Percentiles rank a stretch among this genome's conserved stretches.
phyloP scores from a whole-genome alignment of 2,329 filamentous ascomycete genomes.

The Pseudodiploospora longispora region DNA sequence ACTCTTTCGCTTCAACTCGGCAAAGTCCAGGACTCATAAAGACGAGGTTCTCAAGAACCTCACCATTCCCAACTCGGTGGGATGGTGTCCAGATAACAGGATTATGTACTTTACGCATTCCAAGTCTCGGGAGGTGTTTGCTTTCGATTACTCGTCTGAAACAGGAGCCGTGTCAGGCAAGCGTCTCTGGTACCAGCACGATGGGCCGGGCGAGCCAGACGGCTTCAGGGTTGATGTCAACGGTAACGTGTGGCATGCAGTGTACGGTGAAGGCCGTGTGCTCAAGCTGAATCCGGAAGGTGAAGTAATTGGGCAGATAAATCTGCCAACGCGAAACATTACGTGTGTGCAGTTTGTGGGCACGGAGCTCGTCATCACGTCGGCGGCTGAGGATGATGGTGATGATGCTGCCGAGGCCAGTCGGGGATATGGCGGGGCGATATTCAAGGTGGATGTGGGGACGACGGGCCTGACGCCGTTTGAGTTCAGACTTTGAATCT shows the following conservation, averaged over 20 bases:
- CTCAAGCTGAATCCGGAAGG: conserved; percentile 65
- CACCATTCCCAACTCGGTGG: conserved; percentile 77
- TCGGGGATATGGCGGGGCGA: conserved; percentile 55
- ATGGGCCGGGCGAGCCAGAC: conserved; percentile 62
- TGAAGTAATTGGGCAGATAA: conserved; percentile 64
- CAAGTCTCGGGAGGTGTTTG: conserved; percentile 59
- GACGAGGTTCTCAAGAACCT: conserved; percentile 54
- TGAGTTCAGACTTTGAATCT: conserved; percentile 48
- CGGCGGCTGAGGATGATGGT: conserved; percentile 59
- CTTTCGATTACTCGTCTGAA: conserved; percentile 63
- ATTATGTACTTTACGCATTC: conserved; percentile 82
- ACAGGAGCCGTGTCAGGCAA: conserved; percentile 60
- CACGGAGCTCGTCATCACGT: conserved; percentile 69
- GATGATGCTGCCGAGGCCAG: conserved; percentile 48
- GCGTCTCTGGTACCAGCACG: conserved; percentile 65
- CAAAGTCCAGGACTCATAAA: conserved; percentile 46
- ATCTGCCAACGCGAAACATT: conserved; percentile 67
- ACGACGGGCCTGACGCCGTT: conserved; percentile 55
- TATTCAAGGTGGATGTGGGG: conserved; percentile 74
- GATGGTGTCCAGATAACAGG: conserved; percentile 65
- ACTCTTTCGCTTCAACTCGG: conserved; percentile 56
- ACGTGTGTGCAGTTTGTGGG: conserved; percentile 78
- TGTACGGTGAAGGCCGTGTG: conserved; percentile 73
- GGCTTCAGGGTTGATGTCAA: conserved; percentile 78
- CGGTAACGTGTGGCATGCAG: conserved; percentile 80